phyloP scores from a whole-genome alignment of 129 eudicot species.

The carrot (Daucus carota) region DNA sequence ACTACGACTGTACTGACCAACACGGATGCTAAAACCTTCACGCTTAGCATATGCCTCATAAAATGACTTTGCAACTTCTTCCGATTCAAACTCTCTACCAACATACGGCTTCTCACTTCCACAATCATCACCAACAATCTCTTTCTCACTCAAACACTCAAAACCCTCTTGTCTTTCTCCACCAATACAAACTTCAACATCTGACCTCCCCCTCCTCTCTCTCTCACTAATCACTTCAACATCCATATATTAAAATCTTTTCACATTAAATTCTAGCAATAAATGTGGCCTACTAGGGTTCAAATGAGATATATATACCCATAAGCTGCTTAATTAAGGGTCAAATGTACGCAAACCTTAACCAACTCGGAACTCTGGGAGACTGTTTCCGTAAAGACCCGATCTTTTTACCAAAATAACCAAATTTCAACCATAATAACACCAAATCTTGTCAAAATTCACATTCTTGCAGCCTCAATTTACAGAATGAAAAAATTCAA shows the following conservation, averaged over 20 bases:
- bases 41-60: constrained; percentile 50
- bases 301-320: no score
- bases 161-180: constrained; percentile 3
- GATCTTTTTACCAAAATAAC: not conserved
- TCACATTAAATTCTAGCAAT: not conserved
- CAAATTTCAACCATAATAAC: not conserved
- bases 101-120: constrained; percentile 28
- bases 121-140: constrained; percentile 12
- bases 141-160: constrained; percentile 20
- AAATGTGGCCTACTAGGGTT: not conserved
- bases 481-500: not conserved
- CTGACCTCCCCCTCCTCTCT: constrained; percentile 23
- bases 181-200: constrained; percentile 8
- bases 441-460: not conserved
- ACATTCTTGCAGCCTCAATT: not conserved
- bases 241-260: constrained; percentile 16
- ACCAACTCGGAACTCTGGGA: not conserved
- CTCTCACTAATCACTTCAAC: constrained; percentile 21
- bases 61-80: constrained; percentile 41
- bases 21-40: constrained; percentile 41
- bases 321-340: not conserved
- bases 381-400: not conserved
- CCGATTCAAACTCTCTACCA: constrained; percentile 49
- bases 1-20: constrained; percentile 30
- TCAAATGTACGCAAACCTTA: not conserved